Evolutionary conservation across 768 basidiomycete genomes (phyloP).

Genomic region (Leccinellum albellum): DNA sequence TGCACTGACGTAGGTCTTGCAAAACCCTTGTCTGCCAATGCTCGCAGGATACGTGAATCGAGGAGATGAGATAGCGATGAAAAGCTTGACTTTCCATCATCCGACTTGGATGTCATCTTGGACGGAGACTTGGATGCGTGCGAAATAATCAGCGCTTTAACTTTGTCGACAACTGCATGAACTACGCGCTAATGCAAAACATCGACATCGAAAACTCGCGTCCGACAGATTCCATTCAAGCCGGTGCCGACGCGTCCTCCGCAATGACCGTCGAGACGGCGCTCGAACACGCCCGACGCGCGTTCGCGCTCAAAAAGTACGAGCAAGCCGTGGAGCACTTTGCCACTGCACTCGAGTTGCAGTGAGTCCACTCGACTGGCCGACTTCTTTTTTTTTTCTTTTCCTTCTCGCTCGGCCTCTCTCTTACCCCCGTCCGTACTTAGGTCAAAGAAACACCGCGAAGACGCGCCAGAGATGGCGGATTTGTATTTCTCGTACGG

Average conservation of each 20-base stretch:
- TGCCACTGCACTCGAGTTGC: slow-evolving; percentile 76
- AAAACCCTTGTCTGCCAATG: slow-evolving; percentile 88
- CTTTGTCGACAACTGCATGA: too few relatives aligned
- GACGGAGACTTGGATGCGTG: neutral
- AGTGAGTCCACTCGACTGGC: slow-evolving; percentile 73
- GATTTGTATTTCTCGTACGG: slow-evolving; percentile 91
- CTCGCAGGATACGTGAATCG: slow-evolving; percentile 80
- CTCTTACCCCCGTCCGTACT: too few relatives aligned
- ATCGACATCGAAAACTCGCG: slow-evolving; percentile 13
- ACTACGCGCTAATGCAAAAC: neutral
- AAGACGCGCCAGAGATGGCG: slow-evolving; percentile 79
- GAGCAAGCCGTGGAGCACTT: slow-evolving; percentile 84
- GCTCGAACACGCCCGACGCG: slow-evolving; percentile 81
- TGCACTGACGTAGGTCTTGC: slow-evolving; percentile 91
- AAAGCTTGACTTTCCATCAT: slow-evolving; percentile 27
- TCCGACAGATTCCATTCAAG: too few relatives aligned
- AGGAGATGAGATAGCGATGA: slow-evolving; percentile 70
- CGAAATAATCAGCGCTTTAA: too few relatives aligned
- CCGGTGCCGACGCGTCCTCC: slow-evolving; percentile 25
- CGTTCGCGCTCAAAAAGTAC: slow-evolving; percentile 82
- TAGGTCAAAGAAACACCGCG: slow-evolving; percentile 72
- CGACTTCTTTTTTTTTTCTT: neutral
- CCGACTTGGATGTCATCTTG: neutral
- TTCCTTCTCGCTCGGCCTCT: too few relatives aligned
- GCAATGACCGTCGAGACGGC: slow-evolving; percentile 46